Base-by-base conservation (phyloP, 2,329 filamentous ascomycete species). In the Ophiostoma pallidulum region DNA sequence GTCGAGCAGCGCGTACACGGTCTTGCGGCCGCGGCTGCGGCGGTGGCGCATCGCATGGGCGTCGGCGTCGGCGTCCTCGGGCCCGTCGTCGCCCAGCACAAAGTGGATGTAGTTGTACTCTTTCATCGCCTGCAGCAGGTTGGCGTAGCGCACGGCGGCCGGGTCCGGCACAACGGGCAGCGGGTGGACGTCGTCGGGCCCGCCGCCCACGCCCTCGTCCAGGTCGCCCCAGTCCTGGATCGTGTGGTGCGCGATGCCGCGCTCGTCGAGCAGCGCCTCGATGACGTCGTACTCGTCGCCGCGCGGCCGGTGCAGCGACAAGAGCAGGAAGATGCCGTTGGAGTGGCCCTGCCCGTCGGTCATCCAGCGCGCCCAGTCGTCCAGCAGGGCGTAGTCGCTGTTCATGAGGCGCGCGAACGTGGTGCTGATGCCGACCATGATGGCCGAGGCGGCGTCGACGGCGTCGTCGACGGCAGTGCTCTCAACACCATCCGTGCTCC, bases 321-420 rank as follows among this genome's bases (percentile, higher is more conserved):
- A 57, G 14, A 72, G 54, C 12, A 72, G 53, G 5, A 59, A 64
- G 3, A 69, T 70, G 10, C 71, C 70, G 50, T 72, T 72, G 3
- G 64, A 65, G 12, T 56, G 54, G 3, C 63, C 60, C 8, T 60
- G 59, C 4, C 66, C 66, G 38, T 68, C 60, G 0, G 71, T 71
- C 47, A 73, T 61, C 69, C 68, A 73, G 3, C 69, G 61, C 32
- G 65, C 59, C 70, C 70, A 73, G 49, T 67, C 64, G 36, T 59
- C 60, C 6, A 71, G 54, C 36, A 71, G 56, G 9, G 66, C 62
- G 47, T 62, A 63, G 44, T 71, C 62, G 9, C 62, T 57, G 37
- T 64, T 62, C 2, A 59, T 57, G 26, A 73, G 57, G 4, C 68
- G 63, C 14, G 61, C 58, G 47, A 66, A 70, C 12, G 66, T 69